Conservation (phyloP, 129 eudicot species). For the Heracleum sosnowskyi region DNA sequence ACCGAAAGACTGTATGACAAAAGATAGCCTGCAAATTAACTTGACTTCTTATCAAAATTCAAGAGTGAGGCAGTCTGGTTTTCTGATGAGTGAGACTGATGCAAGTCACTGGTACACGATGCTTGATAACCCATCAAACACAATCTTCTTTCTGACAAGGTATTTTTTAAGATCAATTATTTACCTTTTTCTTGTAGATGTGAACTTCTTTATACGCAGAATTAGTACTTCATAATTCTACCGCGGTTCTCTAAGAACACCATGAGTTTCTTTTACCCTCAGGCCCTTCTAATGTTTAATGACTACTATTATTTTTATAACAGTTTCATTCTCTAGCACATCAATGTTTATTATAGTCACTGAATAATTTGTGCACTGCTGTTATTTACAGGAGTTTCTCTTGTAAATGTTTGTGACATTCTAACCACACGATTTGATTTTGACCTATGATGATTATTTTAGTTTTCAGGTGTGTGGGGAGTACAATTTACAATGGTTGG, state of each 20-base stretch:
- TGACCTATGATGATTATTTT: background rate
- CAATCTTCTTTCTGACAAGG: constrained; percentile 10
- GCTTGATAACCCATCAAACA: constrained; percentile 6
- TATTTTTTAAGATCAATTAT: constrained; percentile 3
- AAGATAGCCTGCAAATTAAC: background rate
- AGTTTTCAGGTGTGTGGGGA: background rate
- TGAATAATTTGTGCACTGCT: background rate
- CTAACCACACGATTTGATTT: background rate
- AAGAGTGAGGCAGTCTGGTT: constrained; percentile 4
- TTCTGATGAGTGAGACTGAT: background rate
- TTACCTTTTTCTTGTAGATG: background rate
- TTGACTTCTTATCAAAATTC: background rate
- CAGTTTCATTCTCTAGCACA: background rate
- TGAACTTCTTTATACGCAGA: background rate
- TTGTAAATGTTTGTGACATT: background rate
- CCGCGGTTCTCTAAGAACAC: background rate
- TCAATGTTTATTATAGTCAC: background rate
- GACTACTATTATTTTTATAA: background rate
- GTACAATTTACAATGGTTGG: background rate
- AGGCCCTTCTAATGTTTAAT: background rate
- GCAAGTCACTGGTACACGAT: background rate
- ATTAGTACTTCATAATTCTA: background rate
- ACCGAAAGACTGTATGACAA: background rate
- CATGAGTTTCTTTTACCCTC: background rate
- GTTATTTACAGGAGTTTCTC: background rate